These are phyloP conservation scores for Colletotrichum sojae DNA, from an alignment of 2,329 filamentous ascomycete species.

Conservation along the genomic window DNA sequence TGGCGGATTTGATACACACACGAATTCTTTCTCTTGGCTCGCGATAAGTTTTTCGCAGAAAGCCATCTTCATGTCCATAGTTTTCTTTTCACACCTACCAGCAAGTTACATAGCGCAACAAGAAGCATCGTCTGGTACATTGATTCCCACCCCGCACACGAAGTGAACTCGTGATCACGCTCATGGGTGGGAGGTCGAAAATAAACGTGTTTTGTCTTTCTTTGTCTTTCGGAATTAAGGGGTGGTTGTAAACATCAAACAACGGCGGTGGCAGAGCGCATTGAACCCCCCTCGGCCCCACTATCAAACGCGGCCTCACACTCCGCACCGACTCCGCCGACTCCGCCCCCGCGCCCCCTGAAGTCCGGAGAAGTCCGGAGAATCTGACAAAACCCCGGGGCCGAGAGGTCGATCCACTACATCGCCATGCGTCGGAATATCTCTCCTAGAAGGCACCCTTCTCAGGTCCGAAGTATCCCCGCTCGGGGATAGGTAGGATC, in stretches of 20 bases:
- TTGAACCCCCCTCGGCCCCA: background rate
- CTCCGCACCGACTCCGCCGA: background rate
- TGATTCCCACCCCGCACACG: too few relatives aligned
- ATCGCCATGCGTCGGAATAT: too few relatives aligned
- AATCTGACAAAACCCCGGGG: background rate
- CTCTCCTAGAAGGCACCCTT: constrained; percentile 42
- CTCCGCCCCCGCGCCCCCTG: background rate
- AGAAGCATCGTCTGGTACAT: background rate
- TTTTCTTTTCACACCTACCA: background rate
- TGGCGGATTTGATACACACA: background rate
- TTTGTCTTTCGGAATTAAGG: background rate
- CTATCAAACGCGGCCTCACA: background rate
- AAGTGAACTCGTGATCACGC: background rate
- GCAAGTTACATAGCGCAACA: constrained; percentile 1
- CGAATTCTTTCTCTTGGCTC: background rate
- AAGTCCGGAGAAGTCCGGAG: background rate
- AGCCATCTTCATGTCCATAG: constrained; percentile 26
- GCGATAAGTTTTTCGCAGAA: background rate
- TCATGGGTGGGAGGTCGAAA: background rate
- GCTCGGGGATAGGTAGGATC: constrained; percentile 43
- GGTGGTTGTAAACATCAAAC: constrained; percentile 11
- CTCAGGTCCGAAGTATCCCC: constrained; percentile 48
- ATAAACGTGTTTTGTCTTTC: background rate
- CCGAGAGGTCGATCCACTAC: too few relatives aligned
- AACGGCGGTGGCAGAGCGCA: background rate